Percentiles rank a stretch among this genome's conserved stretches.
These are phyloP conservation scores for Pseudogymnoascus sp. DNA, from an alignment of 2,329 filamentous ascomycete genomes.

Conservation along the genomic window DNA sequence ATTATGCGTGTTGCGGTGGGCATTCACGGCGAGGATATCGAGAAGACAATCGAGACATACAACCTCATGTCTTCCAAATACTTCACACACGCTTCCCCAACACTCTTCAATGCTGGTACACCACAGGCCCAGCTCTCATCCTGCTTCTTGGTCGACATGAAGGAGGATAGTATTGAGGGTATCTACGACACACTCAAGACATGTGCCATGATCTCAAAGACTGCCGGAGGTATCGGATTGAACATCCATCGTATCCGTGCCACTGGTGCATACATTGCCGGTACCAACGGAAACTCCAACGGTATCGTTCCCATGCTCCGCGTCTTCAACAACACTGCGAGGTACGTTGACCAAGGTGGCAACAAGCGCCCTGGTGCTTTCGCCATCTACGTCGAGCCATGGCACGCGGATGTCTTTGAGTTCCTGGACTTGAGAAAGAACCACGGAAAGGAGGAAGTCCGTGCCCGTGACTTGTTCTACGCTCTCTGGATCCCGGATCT, in stretches of 20 bases:
- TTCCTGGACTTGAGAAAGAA: slow-evolving; percentile 98
- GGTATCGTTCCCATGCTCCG: slow-evolving; percentile 96
- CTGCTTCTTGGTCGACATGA: slow-evolving; percentile 99
- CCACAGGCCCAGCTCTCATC: slow-evolving; percentile 91
- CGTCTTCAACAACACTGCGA: slow-evolving; percentile 98
- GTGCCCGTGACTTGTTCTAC: slow-evolving; percentile 94
- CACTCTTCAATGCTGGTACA: slow-evolving; percentile 95
- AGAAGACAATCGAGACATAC: slow-evolving; percentile 94
- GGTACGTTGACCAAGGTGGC: slow-evolving; percentile 97
- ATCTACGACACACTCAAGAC: slow-evolving; percentile 99
- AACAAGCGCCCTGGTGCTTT: slow-evolving; percentile 99
- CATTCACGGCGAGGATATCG: slow-evolving; percentile 90
- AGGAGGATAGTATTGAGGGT: slow-evolving; percentile 97
- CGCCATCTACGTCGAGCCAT: slow-evolving; percentile 97
- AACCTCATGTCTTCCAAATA: slow-evolving; percentile 98
- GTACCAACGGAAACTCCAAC: slow-evolving; percentile 97
- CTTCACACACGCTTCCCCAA: slow-evolving; percentile 97
- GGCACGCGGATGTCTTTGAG: slow-evolving; percentile 96
- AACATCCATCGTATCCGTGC: slow-evolving; percentile 96
- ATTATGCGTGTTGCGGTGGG: slow-evolving; percentile 98
- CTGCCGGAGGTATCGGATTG: slow-evolving; percentile 92
- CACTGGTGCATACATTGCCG: slow-evolving; percentile 95
- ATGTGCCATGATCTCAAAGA: slow-evolving; percentile 99
- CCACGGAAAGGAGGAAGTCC: slow-evolving; percentile 96
- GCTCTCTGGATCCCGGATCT: slow-evolving; percentile 97